phyloP scores from a whole-genome alignment of 1,284 basidiomycete species.

The Rhodofomes roseus region DNA sequence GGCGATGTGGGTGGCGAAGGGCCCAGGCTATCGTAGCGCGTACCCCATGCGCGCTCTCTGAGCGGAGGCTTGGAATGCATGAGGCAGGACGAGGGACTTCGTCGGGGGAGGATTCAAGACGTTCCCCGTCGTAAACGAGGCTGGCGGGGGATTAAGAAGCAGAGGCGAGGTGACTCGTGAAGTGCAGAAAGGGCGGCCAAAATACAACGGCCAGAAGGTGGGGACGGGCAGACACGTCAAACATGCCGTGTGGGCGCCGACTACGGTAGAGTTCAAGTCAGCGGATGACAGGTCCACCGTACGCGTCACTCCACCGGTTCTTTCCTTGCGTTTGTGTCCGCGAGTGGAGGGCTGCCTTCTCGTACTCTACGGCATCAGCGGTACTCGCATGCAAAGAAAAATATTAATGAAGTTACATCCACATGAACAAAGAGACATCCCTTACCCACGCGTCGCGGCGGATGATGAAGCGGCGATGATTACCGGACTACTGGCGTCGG shows the following conservation, averaged over 20 bases:
- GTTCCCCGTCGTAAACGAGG: neutral
- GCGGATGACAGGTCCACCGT: neutral
- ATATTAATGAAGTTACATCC: too few species aligned
- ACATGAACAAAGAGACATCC: neutral
- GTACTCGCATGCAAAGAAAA: too few species aligned
- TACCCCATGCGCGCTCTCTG: constrained; percentile 49
- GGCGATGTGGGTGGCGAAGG: constrained; percentile 29
- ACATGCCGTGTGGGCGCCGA: neutral
- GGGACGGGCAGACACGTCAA: neutral
- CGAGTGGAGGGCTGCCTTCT: neutral
- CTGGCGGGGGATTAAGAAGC: neutral
- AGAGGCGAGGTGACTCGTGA: neutral
- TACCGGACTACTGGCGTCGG: neutral
- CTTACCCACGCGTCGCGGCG: neutral
- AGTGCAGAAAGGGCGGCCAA: neutral
- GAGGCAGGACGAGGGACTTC: constrained; percentile 7
- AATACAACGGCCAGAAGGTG: neutral
- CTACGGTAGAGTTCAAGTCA: neutral
- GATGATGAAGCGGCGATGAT: neutral
- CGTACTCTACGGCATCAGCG: too few species aligned
- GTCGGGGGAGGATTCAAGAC: constrained; percentile 7
- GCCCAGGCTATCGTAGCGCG: constrained; percentile 58
- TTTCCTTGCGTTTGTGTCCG: neutral
- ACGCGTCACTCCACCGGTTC: neutral
- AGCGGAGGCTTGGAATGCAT: constrained; percentile 20